Percentiles rank a stretch among this genome's conserved stretches.
Conservation (phyloP, 1,284 basidiomycete species). For the Heterobasidion occidentale region DNA sequence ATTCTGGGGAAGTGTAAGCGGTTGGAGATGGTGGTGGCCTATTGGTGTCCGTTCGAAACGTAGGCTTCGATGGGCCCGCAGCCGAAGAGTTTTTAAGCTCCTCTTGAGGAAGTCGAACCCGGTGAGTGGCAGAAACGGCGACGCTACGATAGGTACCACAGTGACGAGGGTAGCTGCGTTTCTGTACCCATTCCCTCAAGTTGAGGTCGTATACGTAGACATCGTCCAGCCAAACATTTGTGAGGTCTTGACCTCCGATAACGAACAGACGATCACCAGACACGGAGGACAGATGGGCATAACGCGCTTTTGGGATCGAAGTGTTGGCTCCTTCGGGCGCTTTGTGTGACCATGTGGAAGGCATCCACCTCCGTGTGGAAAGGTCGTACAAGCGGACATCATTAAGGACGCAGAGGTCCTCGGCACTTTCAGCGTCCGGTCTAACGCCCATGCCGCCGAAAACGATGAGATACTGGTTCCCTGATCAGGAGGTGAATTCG, state of each 20-base stretch:
- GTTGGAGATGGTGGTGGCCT: not conserved
- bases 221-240: conserved; percentile 88
- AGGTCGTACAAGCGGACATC: conserved; percentile 86
- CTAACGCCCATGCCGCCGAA: conserved; percentile 91
- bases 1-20: conserved; percentile 37
- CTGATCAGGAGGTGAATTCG: conserved; percentile 28
- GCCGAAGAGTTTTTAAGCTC: conserved; percentile 31
- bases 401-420: conserved; percentile 75
- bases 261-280: conserved; percentile 82
- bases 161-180: conserved; percentile 77
- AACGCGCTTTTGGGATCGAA: conserved; percentile 71
- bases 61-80: conserved; percentile 2
- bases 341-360: conserved; percentile 27
- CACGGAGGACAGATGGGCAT: conserved; percentile 85
- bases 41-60: conserved; percentile 5
- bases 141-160: conserved; percentile 92
- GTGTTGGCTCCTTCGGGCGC: conserved; percentile 14
- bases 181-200: conserved; percentile 67
- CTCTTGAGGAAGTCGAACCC: conserved; percentile 62
- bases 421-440: conserved; percentile 51
- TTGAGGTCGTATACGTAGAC: conserved; percentile 81
- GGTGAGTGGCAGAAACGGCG: conserved; percentile 63
- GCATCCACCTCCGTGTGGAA: conserved; percentile 62
- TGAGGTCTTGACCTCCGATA: conserved; percentile 90
- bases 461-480: conserved; percentile 82